phyloP scores from a whole-genome alignment of 208 protist genomes.

The Strigomonas galati region DNA sequence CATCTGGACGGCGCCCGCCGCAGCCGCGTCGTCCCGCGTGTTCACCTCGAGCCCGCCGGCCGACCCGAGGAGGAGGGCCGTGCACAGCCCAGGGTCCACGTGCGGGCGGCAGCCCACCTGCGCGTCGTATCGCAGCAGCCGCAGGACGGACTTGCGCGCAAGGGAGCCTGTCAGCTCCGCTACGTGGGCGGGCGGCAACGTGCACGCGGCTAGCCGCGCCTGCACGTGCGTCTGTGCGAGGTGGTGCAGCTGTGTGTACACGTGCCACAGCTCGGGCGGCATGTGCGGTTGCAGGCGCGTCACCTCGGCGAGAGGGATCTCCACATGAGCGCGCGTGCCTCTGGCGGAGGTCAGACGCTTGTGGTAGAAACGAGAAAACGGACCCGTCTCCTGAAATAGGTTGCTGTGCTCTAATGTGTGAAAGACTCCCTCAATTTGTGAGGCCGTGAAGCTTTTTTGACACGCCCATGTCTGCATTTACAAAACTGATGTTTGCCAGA shows the following conservation, averaged over 20 bases:
- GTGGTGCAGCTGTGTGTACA: neutral
- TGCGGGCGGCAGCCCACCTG: conserved; percentile 66
- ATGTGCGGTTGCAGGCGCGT: neutral
- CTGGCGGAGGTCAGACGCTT: neutral
- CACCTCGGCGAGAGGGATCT: conserved; percentile 9
- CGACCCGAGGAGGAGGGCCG: conserved; percentile 51
- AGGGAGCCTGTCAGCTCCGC: neutral
- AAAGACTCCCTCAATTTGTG: neutral
- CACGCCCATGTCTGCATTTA: neutral
- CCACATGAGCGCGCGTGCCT: neutral
- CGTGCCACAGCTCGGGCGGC: neutral
- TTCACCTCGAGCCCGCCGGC: conserved; percentile 56
- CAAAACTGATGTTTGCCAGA: conserved; percentile 23
- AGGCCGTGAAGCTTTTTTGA: neutral
- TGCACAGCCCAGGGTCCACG: conserved; percentile 74
- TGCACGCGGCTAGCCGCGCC: neutral
- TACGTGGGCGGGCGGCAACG: neutral
- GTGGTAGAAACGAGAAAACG: neutral
- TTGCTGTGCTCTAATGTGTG: neutral
- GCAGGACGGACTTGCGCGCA: conserved; percentile 41
- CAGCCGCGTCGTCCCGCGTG: conserved; percentile 8
- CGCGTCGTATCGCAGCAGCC: conserved; percentile 51
- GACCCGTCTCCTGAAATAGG: neutral
- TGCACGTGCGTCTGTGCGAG: neutral
- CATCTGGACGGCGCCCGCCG: neutral